These are phyloP conservation scores for Conoideocrella luteorostrata DNA, from an alignment of 2,329 filamentous ascomycete genomes.

Conservation along the genomic window DNA sequence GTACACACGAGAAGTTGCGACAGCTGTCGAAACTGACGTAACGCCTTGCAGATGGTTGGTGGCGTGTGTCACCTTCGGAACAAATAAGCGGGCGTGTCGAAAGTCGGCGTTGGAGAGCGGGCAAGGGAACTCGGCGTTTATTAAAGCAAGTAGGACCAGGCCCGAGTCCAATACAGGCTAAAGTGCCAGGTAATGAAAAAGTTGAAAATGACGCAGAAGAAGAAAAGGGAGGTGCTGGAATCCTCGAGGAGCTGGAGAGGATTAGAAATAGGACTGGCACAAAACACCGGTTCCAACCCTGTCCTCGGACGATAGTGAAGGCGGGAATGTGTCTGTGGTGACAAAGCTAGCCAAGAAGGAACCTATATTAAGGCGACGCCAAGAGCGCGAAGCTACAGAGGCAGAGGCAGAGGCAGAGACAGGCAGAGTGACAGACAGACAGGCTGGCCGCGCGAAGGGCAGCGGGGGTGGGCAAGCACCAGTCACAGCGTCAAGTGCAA, in stretches of 20 bases:
- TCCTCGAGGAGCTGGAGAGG: not conserved
- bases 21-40: conserved; percentile 3
- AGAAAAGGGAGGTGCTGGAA: conserved; percentile 1
- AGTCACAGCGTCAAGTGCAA: not conserved
- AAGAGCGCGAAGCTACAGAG: not conserved
- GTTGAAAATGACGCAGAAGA: too few relatives aligned
- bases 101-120: not conserved
- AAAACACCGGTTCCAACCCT: not conserved
- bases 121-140: too few relatives aligned
- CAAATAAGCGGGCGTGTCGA: not conserved
- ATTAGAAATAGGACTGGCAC: not conserved
- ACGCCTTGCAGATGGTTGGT: not conserved
- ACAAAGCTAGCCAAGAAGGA: conserved; percentile 3
- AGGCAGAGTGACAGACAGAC: not conserved
- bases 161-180: not conserved
- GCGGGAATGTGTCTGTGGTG: conserved; percentile 7
- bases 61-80: not conserved
- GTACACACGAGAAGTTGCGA: not conserved
- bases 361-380: not conserved
- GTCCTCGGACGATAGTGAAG: not conserved
- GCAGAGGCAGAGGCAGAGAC: not conserved
- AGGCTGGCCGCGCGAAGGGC: not conserved
- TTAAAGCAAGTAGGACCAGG: too few relatives aligned
- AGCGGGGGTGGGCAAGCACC: not conserved
- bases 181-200: not conserved